Base-by-base conservation (phyloP, 495 filamentous ascomycete genomes). In the Alectoria sarmentosa region DNA sequence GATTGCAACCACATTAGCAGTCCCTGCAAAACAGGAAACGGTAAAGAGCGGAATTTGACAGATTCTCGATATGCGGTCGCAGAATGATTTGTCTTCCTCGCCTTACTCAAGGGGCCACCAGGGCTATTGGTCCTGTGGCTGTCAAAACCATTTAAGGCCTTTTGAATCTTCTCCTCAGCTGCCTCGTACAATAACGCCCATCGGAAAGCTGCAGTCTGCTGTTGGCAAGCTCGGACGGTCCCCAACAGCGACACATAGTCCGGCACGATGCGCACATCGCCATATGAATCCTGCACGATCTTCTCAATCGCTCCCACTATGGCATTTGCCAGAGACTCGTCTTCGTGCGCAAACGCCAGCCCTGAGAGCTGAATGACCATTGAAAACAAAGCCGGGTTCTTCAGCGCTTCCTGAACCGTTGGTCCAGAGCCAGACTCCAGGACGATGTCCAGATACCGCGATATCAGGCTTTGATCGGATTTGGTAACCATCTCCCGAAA, bases 301-400 rank as follows among this genome's bases (percentile, higher is more conserved):
- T 15, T 64, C n/a, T 64, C 65, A 5, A 67, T 64, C 9, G 56
- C 61, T 54, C 42, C 36, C 2, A 67, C 61, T 10, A 67, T 56
- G 30, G 61, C 61, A 17, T 41, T 52, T 26, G 65, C 61, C 19
- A 67, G 11, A 14, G 55, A 42, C 32, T 63, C 41, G 8, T 67
- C 46, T 8, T 63, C 37, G 34, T 67, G 61, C 28, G 65, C 41
- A 42, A 64, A 63, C 13, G 60, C 54, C 14, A 67, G 56, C 23
- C 15, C 56, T 19, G 65, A 67, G 21, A 67, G 61, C 42, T 67
- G 65, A 34, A 67, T 64, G 32, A 67, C 61, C 65, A 67, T 67
- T 17, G 65, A 67, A 55, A 64, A 64, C 32, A 67, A 61, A n/a
- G 61, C 61, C 2, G 65, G 65, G 6, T 64, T 64, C 10, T 67